Evolutionary conservation across 192 early-diverging fungal species (phyloP).

Genomic region (Coemansia sp.): DNA sequence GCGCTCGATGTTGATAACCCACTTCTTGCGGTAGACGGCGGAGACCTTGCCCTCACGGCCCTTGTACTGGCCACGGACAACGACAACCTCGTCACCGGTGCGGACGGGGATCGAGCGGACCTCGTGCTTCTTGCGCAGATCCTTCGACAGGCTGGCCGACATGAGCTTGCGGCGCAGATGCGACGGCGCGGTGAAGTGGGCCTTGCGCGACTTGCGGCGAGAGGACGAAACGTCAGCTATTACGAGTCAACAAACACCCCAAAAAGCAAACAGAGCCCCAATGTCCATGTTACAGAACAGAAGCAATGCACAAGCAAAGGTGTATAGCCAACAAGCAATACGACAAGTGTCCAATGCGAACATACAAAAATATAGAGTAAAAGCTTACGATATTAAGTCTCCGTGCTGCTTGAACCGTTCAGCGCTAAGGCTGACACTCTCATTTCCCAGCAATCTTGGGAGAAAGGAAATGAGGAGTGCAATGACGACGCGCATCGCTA

Average conservation of each 20-base stretch:
- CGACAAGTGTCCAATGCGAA: slow-evolving; percentile 2
- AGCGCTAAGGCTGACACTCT: slow-evolving; percentile 52
- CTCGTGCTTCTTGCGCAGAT: slow-evolving; percentile 94
- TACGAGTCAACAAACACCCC: not conserved
- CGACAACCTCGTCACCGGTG: slow-evolving; percentile 95
- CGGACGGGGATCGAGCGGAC: slow-evolving; percentile 97
- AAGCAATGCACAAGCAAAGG: slow-evolving; percentile 3
- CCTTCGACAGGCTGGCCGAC: slow-evolving; percentile 96
- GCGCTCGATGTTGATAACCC: slow-evolving; percentile 98
- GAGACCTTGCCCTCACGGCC: slow-evolving; percentile 96
- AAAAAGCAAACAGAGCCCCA: slow-evolving; percentile 5
- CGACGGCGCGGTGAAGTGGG: slow-evolving; percentile 98
- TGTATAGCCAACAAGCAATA: slow-evolving; percentile 6
- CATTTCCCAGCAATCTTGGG: slow-evolving; percentile 10
- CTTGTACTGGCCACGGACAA: slow-evolving; percentile 95
- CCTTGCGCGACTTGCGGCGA: slow-evolving; percentile 92
- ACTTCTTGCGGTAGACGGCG: slow-evolving; percentile 98
- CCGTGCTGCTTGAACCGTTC: slow-evolving; percentile 31
- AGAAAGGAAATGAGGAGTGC: slow-evolving; percentile 25
- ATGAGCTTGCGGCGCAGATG: slow-evolving; percentile 93
- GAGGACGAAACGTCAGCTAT: slow-evolving; percentile 82
- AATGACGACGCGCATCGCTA: slow-evolving; percentile 46
- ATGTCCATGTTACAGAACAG: not conserved
- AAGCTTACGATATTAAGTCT: slow-evolving; percentile 5
- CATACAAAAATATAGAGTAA: slow-evolving; percentile 17